phyloP scores from a whole-genome alignment of 768 basidiomycete species.

The Cystofilobasidium ferigula region DNA sequence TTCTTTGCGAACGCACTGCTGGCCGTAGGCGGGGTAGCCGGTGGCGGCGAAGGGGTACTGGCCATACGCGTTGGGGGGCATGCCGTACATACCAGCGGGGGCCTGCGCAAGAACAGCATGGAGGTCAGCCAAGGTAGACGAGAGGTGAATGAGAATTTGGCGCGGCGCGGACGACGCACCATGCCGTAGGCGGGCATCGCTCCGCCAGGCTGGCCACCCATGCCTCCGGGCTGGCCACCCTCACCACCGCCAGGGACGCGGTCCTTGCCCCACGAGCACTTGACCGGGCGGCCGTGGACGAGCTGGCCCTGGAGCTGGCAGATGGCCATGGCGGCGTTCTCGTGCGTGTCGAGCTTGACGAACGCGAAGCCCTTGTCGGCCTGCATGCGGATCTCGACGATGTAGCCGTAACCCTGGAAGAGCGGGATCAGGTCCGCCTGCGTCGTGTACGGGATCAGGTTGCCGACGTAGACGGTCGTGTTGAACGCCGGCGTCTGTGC shows the following conservation, averaged over 20 bases:
- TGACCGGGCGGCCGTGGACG: conserved; percentile 93
- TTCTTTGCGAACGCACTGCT: conserved; percentile 21
- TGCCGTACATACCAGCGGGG: conserved; percentile 25
- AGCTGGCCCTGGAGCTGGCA: conserved; percentile 92
- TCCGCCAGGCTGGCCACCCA: conserved; percentile 26
- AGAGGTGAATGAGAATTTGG: background rate
- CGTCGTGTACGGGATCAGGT: conserved; percentile 91
- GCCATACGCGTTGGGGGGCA: conserved; percentile 27
- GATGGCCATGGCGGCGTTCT: conserved; percentile 96
- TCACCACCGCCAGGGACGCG: conserved; percentile 29
- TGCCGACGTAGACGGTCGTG: conserved; percentile 94
- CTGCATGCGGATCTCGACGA: conserved; percentile 98
- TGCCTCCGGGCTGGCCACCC: conserved; percentile 22
- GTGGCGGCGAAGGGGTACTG: conserved; percentile 25
- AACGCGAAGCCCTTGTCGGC: conserved; percentile 98
- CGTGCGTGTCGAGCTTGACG: conserved; percentile 96
- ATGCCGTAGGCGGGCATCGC: conserved; percentile 25
- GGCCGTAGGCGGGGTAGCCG: conserved; percentile 19
- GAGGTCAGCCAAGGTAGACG: background rate
- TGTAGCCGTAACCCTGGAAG: conserved; percentile 89
- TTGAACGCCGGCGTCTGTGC: conserved; percentile 88
- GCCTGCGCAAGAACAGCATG: background rate
- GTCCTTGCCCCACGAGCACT: conserved; percentile 99
- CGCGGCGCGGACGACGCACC: background rate
- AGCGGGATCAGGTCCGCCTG: conserved; percentile 95